Percentiles rank a stretch among this genome's conserved stretches.
Evolutionary conservation across 805 yeast species (phyloP).

Genomic region (Suhomyces sp.): DNA sequence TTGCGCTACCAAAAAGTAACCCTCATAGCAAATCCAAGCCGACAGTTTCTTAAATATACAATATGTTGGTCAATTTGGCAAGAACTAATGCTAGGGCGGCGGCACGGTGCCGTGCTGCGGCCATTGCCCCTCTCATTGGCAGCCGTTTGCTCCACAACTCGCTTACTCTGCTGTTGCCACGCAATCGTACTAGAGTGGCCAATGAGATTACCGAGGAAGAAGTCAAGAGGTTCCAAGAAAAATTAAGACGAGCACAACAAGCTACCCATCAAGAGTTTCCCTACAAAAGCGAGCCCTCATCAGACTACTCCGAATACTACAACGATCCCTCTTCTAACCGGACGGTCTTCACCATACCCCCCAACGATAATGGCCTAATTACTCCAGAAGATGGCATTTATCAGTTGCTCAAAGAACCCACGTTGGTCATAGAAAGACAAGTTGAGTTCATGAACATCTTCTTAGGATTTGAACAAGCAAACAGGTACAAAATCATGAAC

Average conservation of each 20-base stretch:
- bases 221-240: constrained; percentile 13
- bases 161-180: not conserved
- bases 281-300: constrained; percentile 28
- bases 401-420: constrained; percentile 69
- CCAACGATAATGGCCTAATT: constrained; percentile 50
- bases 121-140: not conserved
- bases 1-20: not conserved
- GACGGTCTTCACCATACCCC: constrained; percentile 33
- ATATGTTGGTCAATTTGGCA: not conserved
- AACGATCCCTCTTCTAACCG: constrained; percentile 29
- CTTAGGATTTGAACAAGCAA: constrained; percentile 90
- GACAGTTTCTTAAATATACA: not conserved
- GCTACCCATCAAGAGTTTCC: constrained; percentile 15
- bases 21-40: not conserved
- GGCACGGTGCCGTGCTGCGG: not conserved
- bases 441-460: constrained; percentile 85
- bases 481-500: constrained; percentile 71
- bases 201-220: constrained; percentile 38
- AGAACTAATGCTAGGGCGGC: not conserved
- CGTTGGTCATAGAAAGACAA: constrained; percentile 81
- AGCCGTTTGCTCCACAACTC: not conserved
- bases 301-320: constrained; percentile 16
- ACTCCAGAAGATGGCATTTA: constrained; percentile 58
- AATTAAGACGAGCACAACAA: constrained; percentile 11
- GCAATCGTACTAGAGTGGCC: constrained; percentile 23